Conservation (phyloP, 495 filamentous ascomycete genomes). For the Penicillium soppii region DNA sequence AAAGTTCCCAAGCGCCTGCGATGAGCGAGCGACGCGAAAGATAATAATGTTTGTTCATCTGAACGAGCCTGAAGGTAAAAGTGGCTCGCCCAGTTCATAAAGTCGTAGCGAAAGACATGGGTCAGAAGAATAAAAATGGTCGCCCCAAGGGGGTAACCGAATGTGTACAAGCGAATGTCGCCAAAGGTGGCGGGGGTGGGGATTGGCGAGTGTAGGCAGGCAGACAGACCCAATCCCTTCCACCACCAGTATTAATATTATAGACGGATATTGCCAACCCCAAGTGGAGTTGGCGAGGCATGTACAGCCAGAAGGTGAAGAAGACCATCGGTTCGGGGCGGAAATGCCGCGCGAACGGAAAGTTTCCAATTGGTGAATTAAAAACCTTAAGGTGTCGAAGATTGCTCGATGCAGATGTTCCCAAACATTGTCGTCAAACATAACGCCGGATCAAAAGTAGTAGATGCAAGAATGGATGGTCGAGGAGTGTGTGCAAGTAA, state of each 20-base stretch:
- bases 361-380: slow-evolving; percentile 24
- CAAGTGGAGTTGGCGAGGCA: slow-evolving; percentile 22
- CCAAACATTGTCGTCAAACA: slow-evolving; percentile 42
- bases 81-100: slow-evolving; percentile 36
- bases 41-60: slow-evolving; percentile 38
- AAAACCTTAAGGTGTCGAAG: slow-evolving; percentile 46
- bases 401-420: slow-evolving; percentile 45
- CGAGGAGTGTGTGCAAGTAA: slow-evolving; percentile 29
- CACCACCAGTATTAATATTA: slow-evolving; percentile 46
- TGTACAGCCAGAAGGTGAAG: slow-evolving; percentile 36
- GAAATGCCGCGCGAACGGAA: slow-evolving; percentile 18
- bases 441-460: slow-evolving; percentile 41
- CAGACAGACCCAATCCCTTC: slow-evolving; percentile 13
- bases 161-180: slow-evolving; percentile 48
- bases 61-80: slow-evolving; percentile 35
- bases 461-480: slow-evolving; percentile 25
- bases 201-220: slow-evolving; percentile 19
- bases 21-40: slow-evolving; percentile 51
- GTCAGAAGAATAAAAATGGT: slow-evolving; percentile 30
- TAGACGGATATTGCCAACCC: slow-evolving; percentile 34
- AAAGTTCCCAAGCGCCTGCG: slow-evolving; percentile 40
- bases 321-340: slow-evolving; percentile 26
- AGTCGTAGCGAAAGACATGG: slow-evolving; percentile 43
- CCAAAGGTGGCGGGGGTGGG: slow-evolving; percentile 25
- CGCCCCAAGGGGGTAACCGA: slow-evolving; percentile 7